Evolutionary conservation across 768 basidiomycete genomes (phyloP).

Genomic region (Xerocomellus intermedius): DNA sequence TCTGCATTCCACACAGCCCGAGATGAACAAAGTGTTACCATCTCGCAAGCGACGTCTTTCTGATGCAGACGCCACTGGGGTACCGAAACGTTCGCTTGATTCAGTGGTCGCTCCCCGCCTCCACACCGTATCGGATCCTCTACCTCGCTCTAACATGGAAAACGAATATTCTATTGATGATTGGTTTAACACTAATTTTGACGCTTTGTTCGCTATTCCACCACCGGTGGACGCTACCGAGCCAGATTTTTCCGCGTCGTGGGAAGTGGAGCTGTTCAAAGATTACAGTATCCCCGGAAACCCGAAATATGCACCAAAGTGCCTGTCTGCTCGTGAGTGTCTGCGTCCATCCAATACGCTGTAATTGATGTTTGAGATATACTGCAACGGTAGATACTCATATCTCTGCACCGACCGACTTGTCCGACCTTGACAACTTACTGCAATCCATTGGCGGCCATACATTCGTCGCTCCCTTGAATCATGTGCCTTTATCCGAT

Average conservation of each 20-base stretch:
- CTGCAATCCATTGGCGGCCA: conserved; percentile 3
- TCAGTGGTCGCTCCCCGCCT: conserved; percentile 17
- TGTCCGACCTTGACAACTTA: conserved; percentile 9
- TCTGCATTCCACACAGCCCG: background rate
- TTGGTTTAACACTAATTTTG: conserved; percentile 35
- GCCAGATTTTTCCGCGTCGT: conserved; percentile 23
- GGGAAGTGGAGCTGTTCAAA: conserved; percentile 38
- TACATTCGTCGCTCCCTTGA: background rate
- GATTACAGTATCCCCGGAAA: conserved; percentile 22
- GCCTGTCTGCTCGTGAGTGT: conserved; percentile 3
- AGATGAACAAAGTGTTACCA: background rate
- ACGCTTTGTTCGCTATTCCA: conserved; percentile 27
- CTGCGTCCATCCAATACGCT: background rate
- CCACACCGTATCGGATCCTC: conserved; percentile 35
- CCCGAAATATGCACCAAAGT: background rate
- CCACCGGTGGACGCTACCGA: conserved; percentile 22
- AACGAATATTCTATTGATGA: conserved; percentile 31
- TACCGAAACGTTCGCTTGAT: conserved; percentile 29
- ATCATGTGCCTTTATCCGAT: background rate
- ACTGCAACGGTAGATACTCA: background rate
- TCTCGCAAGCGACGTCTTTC: conserved; percentile 39
- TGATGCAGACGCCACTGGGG: conserved; percentile 21
- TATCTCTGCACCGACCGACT: background rate
- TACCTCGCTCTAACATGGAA: conserved; percentile 13
- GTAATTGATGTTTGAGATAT: background rate